These are phyloP conservation scores for Asparagopsis taxiformis DNA, from an alignment of 31 red algal genomes.

Conservation along the genomic window DNA sequence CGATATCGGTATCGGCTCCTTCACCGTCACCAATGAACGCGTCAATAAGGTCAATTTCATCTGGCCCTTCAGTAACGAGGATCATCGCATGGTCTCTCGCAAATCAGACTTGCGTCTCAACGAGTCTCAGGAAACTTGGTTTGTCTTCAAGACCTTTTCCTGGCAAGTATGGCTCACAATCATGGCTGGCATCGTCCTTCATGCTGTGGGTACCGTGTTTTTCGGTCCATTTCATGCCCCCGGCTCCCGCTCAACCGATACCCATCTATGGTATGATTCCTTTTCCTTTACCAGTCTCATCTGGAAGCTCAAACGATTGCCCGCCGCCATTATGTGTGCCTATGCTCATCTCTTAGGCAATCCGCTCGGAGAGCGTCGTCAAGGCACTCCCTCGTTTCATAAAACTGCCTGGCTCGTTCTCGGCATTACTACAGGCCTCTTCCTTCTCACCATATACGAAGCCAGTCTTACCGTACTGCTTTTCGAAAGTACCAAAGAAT, in stretches of 20 bases:
- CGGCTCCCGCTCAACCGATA: not conserved
- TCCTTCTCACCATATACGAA: constrained; percentile 47
- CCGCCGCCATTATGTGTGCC: constrained; percentile 33
- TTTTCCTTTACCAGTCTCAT: not conserved
- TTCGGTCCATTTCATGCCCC: constrained; percentile 25
- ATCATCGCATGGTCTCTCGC: constrained; percentile 41
- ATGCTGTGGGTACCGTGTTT: constrained; percentile 35
- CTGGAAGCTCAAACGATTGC: constrained; percentile 28
- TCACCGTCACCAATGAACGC: constrained; percentile 52
- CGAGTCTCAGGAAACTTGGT: constrained; percentile 31
- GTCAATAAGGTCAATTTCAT: constrained; percentile 37
- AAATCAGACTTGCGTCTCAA: constrained; percentile 40
- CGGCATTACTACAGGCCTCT: constrained; percentile 49
- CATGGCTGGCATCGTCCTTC: constrained; percentile 24
- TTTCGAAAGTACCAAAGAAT: constrained; percentile 42
- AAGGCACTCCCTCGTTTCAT: constrained; percentile 53
- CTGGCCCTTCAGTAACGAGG: constrained; percentile 60
- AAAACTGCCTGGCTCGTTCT: constrained; percentile 49
- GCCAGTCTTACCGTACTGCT: constrained; percentile 55
- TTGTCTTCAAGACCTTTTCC: constrained; percentile 60
- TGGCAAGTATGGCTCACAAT: constrained; percentile 41
- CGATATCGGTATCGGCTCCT: constrained; percentile 46
- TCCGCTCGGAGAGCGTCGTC: constrained; percentile 11
- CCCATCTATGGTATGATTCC: not conserved
- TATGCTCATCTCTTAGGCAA: constrained; percentile 61